These are phyloP conservation scores for Colletotrichum coccodes DNA, from an alignment of 2,329 filamentous ascomycete species.

Conservation along the genomic window DNA sequence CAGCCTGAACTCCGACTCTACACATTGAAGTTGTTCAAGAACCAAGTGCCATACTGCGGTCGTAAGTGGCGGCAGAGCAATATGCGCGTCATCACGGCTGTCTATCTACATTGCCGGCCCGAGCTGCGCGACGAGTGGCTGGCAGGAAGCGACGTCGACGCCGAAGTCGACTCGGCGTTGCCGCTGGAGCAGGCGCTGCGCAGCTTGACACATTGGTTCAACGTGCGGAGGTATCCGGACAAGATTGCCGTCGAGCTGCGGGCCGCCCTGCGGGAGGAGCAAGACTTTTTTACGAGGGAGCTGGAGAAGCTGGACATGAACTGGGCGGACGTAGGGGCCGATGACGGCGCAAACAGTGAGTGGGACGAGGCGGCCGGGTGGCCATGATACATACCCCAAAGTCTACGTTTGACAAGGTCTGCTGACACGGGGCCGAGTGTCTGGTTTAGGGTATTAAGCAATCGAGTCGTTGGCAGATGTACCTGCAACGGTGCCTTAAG, in stretches of 20 bases:
- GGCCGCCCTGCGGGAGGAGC: slow-evolving; percentile 74
- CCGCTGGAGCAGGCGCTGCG: slow-evolving; percentile 91
- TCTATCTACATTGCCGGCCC: slow-evolving; percentile 92
- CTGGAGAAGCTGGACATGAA: slow-evolving; percentile 75
- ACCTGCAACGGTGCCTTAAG: neutral
- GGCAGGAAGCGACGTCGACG: slow-evolving; percentile 88
- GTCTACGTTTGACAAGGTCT: slow-evolving; percentile 2
- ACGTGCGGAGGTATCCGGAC: slow-evolving; percentile 83
- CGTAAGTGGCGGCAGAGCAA: slow-evolving; percentile 98
- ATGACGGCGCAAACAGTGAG: slow-evolving; percentile 41
- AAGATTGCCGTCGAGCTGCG: slow-evolving; percentile 72
- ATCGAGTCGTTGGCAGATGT: neutral
- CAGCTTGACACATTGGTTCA: slow-evolving; percentile 94
- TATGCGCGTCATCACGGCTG: slow-evolving; percentile 98
- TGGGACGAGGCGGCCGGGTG: slow-evolving; percentile 35
- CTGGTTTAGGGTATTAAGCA: slow-evolving; percentile 26
- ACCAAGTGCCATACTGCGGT: slow-evolving; percentile 96
- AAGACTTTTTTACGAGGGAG: slow-evolving; percentile 83
- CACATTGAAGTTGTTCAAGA: slow-evolving; percentile 98
- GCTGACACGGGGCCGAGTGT: slow-evolving; percentile 28
- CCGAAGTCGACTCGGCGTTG: slow-evolving; percentile 91
- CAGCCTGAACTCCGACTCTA: slow-evolving; percentile 90
- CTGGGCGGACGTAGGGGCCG: slow-evolving; percentile 53
- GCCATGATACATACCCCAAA: slow-evolving; percentile 16
- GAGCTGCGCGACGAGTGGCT: slow-evolving; percentile 97